Evolutionary conservation across 257 asterid species (phyloP), one percentile per base, ranked within the genome.

Genomic region (Fraxinus americana): DNA sequence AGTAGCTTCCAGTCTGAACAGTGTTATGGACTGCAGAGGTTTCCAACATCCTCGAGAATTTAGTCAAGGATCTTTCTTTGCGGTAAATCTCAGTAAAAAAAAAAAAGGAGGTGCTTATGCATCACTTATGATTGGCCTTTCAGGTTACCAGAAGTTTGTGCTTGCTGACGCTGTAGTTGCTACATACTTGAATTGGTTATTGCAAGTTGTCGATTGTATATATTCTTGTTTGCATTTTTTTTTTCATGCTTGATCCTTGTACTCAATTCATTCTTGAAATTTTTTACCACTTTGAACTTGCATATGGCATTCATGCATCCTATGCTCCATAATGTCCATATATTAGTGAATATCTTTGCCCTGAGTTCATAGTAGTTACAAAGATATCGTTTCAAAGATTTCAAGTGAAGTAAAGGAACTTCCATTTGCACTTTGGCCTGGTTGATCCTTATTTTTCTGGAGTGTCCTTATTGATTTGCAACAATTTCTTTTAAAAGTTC

Each of bases 1-100:
- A 16, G 76, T 61, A 29, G 39, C 34, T 79, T 30, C 52, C 17
- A 14, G 68, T 17, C 78, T 66, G 59, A 25, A 63, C 39, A 41
- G 27, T 48, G 27, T 11, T 29, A 27, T 78, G 50, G 73, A 5
- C 54, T 71, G 43, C 52, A 70, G 34, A 61, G 17, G 43, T 72
- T 21, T 59, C 16, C 4, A 63, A n/a, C 41, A 12, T 61, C 27
- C 75, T 69, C 39, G 57, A 29, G 38, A 71, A 70, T 27, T 23
- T 71, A 11, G 5, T 34, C 72, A 25, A 50, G 38, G 14, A 25
- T 59, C 72, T 65, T 9, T 34, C 65, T 39, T 29, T 54, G 16
- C 45, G 35, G 21, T 65, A 27, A 72, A 43, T 19, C 54, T 38
- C 9, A 17, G 13, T 63, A 2, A 39, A 39, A 36, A 36, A 36